These are phyloP conservation scores for Solanum chilense DNA, from an alignment of 257 asterid genomes.

Conservation along the genomic window DNA sequence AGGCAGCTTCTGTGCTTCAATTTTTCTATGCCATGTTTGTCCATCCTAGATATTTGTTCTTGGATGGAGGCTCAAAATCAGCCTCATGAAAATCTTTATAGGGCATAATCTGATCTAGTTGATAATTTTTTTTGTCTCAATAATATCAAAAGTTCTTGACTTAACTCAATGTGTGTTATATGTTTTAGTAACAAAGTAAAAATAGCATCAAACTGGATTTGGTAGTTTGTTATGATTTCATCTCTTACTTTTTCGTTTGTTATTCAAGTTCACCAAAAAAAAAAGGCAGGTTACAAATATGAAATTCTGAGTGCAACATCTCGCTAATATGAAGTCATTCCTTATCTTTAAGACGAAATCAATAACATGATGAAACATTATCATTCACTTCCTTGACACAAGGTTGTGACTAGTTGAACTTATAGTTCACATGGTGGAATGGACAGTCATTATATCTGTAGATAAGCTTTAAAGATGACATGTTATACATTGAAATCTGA, in stretches of 20 bases:
- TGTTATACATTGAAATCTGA: neutral
- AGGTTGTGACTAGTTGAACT: neutral
- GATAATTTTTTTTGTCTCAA: neutral
- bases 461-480: neutral
- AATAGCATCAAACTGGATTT: neutral
- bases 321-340: neutral
- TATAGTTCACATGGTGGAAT: neutral
- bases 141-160: neutral
- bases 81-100: neutral
- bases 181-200: neutral
- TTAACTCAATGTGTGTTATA: neutral
- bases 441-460: neutral
- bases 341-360: neutral
- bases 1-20: neutral
- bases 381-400: neutral
- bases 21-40: neutral
- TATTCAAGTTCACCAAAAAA: neutral
- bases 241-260: neutral
- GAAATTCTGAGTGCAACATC: neutral
- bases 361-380: neutral
- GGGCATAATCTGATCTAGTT: neutral
- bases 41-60: neutral
- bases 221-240: neutral
- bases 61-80: neutral
- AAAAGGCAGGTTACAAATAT: neutral